phyloP scores from a whole-genome alignment of 2,329 filamentous ascomycete genomes.

The Rhynchosporium graminicola region DNA sequence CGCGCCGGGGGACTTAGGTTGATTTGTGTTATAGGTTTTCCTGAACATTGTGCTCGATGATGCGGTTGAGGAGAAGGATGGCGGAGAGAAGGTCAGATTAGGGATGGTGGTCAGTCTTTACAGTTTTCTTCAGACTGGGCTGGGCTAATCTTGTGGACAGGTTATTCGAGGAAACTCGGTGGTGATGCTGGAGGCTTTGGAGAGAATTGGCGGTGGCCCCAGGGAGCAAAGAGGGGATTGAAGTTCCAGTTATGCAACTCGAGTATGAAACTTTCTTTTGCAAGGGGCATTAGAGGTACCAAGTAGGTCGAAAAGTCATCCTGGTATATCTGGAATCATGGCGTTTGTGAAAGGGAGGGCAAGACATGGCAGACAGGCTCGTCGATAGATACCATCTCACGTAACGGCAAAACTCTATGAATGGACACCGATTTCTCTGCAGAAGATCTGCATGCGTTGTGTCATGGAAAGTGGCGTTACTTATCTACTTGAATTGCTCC shows the following conservation, averaged over 20 bases:
- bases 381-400: conserved; percentile 33
- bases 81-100: conserved; percentile 84
- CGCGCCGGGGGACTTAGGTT: conserved; percentile 26
- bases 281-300: conserved; percentile 2
- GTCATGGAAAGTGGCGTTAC: not conserved
- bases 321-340: conserved; percentile 26
- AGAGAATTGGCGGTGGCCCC: conserved; percentile 63
- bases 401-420: conserved; percentile 26
- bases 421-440: conserved; percentile 23
- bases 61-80: conserved; percentile 89
- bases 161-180: conserved; percentile 98
- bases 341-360: conserved; percentile 29
- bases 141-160: conserved; percentile 45
- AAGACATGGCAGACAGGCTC: conserved; percentile 22
- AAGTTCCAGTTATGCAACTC: conserved; percentile 1
- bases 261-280: not conserved
- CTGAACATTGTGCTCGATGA: conserved; percentile 98
- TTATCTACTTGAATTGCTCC: conserved; percentile 36
- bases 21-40: conserved; percentile 68
- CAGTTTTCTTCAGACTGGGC: not conserved
- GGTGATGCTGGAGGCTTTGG: conserved; percentile 89
- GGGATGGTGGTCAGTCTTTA: conserved; percentile 78
- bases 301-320: conserved; percentile 20
- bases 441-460: not conserved
- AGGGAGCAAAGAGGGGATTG: conserved; percentile 43